A percentile compares a stretch with the other conserved stretches of the same genome.
phyloP scores from a whole-genome alignment of 495 filamentous ascomycete genomes.

The Aspergillus mulundensis region DNA sequence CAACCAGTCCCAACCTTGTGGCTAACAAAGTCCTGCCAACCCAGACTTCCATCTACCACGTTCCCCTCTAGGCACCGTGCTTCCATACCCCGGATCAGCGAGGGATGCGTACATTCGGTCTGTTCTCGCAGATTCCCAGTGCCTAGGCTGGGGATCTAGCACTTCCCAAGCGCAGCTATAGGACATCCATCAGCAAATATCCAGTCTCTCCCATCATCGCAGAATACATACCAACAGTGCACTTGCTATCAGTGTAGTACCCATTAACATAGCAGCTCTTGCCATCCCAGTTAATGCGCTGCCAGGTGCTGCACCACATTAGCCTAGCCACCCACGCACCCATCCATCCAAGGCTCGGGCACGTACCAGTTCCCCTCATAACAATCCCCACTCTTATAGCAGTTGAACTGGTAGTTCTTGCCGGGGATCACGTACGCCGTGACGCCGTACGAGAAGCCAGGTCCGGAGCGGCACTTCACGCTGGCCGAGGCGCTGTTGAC shows the following conservation, averaged over 20 bases:
- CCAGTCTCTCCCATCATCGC: too few relatives aligned
- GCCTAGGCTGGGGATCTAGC: too few relatives aligned
- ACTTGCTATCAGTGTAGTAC: constrained; percentile 11
- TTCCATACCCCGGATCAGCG: too few relatives aligned
- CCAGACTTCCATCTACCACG: too few relatives aligned
- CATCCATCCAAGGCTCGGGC: not conserved
- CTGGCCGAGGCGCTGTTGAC: not conserved
- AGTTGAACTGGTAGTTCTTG: not conserved
- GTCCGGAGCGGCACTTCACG: constrained; percentile 8
- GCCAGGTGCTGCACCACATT: constrained; percentile 7
- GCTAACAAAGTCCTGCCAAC: too few relatives aligned
- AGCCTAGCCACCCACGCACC: not conserved
- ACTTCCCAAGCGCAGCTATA: constrained; percentile 1
- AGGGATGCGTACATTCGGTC: too few relatives aligned
- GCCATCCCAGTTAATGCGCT: constrained; percentile 1
- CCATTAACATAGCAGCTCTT: constrained; percentile 15
- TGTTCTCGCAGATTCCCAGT: too few relatives aligned
- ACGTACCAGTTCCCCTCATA: constrained; percentile 12
- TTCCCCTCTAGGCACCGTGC: too few relatives aligned
- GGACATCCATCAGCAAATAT: not conserved
- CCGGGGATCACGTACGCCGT: not conserved
- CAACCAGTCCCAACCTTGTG: too few relatives aligned
- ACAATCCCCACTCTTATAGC: constrained; percentile 10
- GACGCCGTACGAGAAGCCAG: not conserved
- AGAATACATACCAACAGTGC: constrained; percentile 8